These are phyloP conservation scores for Pythium plurisporium DNA, from an alignment of 352 stramenopile genomes.

Conservation along the genomic window DNA sequence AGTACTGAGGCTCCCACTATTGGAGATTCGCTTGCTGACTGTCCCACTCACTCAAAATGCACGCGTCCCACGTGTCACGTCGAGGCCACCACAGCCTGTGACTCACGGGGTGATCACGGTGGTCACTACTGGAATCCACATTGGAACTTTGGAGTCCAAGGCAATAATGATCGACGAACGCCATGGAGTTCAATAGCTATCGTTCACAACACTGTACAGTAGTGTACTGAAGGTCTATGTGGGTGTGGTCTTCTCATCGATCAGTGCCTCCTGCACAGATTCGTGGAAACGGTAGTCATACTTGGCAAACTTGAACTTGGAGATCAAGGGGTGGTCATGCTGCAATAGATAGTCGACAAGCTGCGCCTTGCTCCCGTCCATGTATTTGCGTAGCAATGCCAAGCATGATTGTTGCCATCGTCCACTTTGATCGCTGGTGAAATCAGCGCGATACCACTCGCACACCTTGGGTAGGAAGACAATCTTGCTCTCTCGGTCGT, in stretches of 20 bases:
- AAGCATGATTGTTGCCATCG: conserved; percentile 28
- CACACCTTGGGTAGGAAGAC: conserved; percentile 51
- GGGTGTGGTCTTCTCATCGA: neutral
- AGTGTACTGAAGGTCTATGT: neutral
- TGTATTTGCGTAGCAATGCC: conserved; percentile 26
- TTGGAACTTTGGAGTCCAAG: no score
- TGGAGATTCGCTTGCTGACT: conserved; percentile 4
- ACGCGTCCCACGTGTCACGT: neutral
- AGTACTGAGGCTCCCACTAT: neutral
- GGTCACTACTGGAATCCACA: no score
- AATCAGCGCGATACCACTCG: conserved; percentile 54
- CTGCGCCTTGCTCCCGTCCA: conserved; percentile 28
- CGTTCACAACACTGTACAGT: no score
- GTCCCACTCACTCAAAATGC: neutral
- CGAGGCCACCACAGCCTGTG: no score
- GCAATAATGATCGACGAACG: no score
- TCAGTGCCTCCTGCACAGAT: conserved; percentile 15
- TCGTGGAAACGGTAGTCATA: conserved; percentile 57
- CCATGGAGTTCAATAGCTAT: no score
- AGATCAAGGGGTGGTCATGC: conserved; percentile 27
- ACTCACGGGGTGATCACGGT: no score
- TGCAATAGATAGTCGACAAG: conserved; percentile 36
- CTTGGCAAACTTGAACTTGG: conserved; percentile 47
- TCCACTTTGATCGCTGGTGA: conserved; percentile 17
- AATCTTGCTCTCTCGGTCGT: conserved; percentile 39